Conservation (phyloP, 2,329 filamentous ascomycete genomes). For the Exophiala sideris region DNA sequence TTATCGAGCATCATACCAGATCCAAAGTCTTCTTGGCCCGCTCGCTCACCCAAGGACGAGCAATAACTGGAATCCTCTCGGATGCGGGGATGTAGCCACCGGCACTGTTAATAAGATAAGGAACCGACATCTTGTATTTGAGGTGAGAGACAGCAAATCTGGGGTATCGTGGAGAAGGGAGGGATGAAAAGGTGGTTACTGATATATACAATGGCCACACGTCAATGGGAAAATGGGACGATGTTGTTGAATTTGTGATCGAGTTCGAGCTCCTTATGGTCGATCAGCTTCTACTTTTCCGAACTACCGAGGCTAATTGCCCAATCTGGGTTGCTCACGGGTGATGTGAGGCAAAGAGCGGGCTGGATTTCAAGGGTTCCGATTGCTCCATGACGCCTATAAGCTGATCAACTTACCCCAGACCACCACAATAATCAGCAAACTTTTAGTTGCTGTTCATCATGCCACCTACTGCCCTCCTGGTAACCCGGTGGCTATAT, state of each 20-base stretch:
- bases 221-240: not conserved
- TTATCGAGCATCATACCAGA: slow-evolving; percentile 45
- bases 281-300: slow-evolving; percentile 1
- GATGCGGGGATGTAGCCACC: slow-evolving; percentile 46
- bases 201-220: not conserved
- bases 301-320: slow-evolving; percentile 18
- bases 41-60: slow-evolving; percentile 69
- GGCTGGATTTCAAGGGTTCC: not conserved
- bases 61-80: slow-evolving; percentile 56
- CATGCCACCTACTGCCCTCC: not conserved
- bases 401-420: not conserved
- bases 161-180: not conserved
- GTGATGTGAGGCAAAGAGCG: not conserved
- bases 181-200: not conserved
- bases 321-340: slow-evolving; percentile 1
- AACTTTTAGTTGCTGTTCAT: not conserved
- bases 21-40: slow-evolving; percentile 80
- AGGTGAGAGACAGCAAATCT: not conserved
- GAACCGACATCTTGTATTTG: slow-evolving; percentile 25
- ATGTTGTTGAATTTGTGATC: slow-evolving; percentile 1
- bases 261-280: not conserved
- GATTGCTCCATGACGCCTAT: not conserved
- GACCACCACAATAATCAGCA: not conserved
- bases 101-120: slow-evolving; percentile 28
- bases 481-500: no score